Evolutionary conservation across 345 rosid genomes (phyloP), one percentile per base, ranked within the genome.

Genomic region (Aquilaria malaccensis): DNA sequence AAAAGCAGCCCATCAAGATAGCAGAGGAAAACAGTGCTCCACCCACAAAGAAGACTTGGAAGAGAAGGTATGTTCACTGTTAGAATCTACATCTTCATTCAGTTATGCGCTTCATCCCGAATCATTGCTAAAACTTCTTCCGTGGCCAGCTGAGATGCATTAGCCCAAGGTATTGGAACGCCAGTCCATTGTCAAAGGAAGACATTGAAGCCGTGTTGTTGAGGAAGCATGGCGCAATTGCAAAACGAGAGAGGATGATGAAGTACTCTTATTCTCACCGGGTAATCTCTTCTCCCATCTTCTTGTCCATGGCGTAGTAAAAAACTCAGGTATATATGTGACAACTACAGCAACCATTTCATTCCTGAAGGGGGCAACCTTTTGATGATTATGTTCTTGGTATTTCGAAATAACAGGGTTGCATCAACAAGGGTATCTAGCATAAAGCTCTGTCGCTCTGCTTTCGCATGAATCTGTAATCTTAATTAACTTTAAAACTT

Each of bases 201-300:
- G 94, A 85, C 47, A 69, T 79, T 30, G 85, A 85, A 77, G 67
- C 79, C 33, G 70, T 70, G 50, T 81, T 79, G 85, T 73, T 72
- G 46, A 84, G 72, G 67, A 85, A 75, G 77, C 89, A 79, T 62
- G 87, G 85, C 31, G 91, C 89, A 55, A 66, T 58, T 43, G 55
- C 74, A 56, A 84, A 69, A 75, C 73, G 97, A 74, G 94, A 85
- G 11, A 72, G 90, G 33, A 87, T 89, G 91, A 73, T 82, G 76
- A 85, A 76, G 64, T 89, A 87, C 79, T 93, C 97, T 0, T 89
- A 79, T 45, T 93, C 98, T 9, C 80, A 87, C 47, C 76, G 83
- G 80, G 97, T 92, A 82, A 56, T 30, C 55, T 55, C n/a, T 11
- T 58, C 57, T 33, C 55, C 45, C 12, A 13, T 15, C 4, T 2